Evolutionary conservation across 1,284 basidiomycete species (phyloP).

Genomic region (Rhodotorula sp.): DNA sequence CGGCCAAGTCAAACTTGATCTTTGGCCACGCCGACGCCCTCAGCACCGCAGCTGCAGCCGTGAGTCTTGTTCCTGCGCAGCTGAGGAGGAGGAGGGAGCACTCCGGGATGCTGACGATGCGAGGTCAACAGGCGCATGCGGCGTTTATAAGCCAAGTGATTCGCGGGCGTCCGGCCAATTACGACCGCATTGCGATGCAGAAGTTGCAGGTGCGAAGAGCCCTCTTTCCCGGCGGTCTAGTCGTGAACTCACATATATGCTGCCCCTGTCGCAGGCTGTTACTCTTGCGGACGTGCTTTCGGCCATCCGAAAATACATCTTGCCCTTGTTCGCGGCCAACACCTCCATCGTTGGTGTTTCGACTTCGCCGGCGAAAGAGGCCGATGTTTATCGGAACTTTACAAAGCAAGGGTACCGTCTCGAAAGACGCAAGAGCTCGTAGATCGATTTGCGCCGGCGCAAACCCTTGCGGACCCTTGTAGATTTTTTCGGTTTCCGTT

Average conservation of each 20-base stretch:
- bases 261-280: background rate
- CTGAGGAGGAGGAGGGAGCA: no score
- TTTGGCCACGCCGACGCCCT: conserved; percentile 80
- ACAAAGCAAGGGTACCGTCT: background rate
- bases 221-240: no score
- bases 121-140: background rate
- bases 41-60: conserved; percentile 56
- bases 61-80: background rate
- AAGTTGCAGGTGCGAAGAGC: background rate
- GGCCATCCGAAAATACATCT: background rate
- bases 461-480: no score
- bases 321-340: background rate
- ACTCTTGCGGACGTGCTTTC: background rate
- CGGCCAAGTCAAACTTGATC: conserved; percentile 86
- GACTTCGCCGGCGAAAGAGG: background rate
- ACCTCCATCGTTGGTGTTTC: background rate
- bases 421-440: background rate
- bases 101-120: no score
- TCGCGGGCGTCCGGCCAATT: background rate
- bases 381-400: background rate
- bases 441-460: no score
- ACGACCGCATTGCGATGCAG: background rate
- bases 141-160: background rate
- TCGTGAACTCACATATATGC: no score
- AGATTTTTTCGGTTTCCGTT: no score